Base-by-base conservation (phyloP, 2,329 filamentous ascomycete species). In the Bipolaris cookei region DNA sequence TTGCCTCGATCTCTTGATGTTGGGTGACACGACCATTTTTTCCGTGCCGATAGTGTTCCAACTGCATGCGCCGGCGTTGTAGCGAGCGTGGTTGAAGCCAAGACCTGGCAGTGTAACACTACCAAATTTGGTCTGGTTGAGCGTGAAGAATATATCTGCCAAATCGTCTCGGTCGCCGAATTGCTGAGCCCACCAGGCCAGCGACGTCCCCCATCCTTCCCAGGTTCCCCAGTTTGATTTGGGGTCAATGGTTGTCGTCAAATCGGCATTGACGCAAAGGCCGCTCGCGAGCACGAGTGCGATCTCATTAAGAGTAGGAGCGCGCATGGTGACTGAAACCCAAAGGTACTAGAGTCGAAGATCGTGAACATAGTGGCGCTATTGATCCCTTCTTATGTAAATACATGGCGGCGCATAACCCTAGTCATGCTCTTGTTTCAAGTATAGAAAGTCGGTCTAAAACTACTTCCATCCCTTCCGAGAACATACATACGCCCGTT, bases 31-130 rank as follows among this genome's bases (percentile, higher is more conserved):
- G 0, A 50, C 55, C 55, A 58, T 58, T 6, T 42, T 54, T 3
- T 58, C 39, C 0, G 51, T 52, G 11, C 48, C 45, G 16, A 54
- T 11, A 1, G 45, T 30, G 16, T 58, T 58, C 55, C 55, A 58
- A n/a, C 55, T 58, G 18, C 55, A 58, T n/a, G 55, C 55, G 7
- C 55, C 55, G 14, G 51, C 55, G 10, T 58, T 58, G 14, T 58
- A 58, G 11, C 55, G 55, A n/a, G 43, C 55, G 5, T 54, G 53
- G 6, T 50, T 54, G 32, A 58, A 58, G 25, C 55, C 55, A 8
- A 58, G 32, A 6, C 55, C 55, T 1, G 55, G 51, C 7, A 58
- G 16, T 28, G 49, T 58, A 35, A 50, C 16, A n/a, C 55, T 30
- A 3, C 48, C 53, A 20, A 54, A 54, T 6, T 46, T 47, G 11